These are phyloP conservation scores for Carallia brachiata DNA, from an alignment of 345 rosid species.

Conservation along the genomic window DNA sequence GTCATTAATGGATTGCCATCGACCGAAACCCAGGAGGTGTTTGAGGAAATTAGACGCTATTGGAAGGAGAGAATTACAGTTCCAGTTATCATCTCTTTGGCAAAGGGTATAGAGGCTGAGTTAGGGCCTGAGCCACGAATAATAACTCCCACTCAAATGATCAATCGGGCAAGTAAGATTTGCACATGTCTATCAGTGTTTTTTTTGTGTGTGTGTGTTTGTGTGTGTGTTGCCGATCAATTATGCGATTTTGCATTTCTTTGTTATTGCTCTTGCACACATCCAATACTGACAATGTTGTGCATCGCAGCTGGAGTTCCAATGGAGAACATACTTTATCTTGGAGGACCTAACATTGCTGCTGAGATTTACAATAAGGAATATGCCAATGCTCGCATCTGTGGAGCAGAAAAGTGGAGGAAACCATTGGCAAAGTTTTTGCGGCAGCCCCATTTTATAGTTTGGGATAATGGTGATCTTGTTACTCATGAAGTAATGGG, in stretches of 20 bases:
- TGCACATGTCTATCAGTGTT: too few relatives aligned
- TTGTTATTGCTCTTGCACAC: background rate
- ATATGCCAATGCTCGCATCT: constrained; percentile 97
- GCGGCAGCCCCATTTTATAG: constrained; percentile 87
- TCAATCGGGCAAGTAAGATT: constrained; percentile 71
- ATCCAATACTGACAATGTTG: constrained; percentile 5
- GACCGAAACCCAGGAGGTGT: constrained; percentile 74
- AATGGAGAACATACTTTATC: constrained; percentile 77
- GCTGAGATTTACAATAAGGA: constrained; percentile 92
- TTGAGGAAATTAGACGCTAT: constrained; percentile 78
- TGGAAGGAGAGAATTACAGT: constrained; percentile 84
- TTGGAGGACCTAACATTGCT: constrained; percentile 98
- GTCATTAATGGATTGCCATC: constrained; percentile 96
- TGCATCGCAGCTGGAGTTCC: constrained; percentile 68
- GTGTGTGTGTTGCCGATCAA: background rate
- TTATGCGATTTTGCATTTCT: background rate
- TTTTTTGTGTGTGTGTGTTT: background rate
- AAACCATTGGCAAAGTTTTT: constrained; percentile 79
- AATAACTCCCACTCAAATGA: constrained; percentile 93
- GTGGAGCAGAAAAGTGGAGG: constrained; percentile 96
- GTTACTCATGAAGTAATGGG: constrained; percentile 99
- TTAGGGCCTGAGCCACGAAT: constrained; percentile 74
- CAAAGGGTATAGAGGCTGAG: constrained; percentile 93
- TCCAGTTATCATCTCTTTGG: constrained; percentile 77
- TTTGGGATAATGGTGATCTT: constrained; percentile 97